These are phyloP conservation scores for Diphasiastrum complanatum DNA, from an alignment of 83 land plant species.

Conservation along the genomic window DNA sequence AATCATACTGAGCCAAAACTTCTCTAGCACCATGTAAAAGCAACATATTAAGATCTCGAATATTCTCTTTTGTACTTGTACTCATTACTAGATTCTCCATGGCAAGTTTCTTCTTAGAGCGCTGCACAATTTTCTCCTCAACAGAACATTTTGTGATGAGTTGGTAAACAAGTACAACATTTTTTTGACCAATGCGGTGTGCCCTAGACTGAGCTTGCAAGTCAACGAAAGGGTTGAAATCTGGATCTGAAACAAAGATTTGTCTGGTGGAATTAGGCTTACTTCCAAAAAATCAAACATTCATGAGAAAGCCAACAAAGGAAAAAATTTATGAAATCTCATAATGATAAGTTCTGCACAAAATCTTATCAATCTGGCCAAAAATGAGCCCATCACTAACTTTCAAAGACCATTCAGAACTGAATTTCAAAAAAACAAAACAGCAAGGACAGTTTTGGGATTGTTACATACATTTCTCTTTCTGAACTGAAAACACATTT, in stretches of 20 bases:
- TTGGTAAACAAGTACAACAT: constrained; percentile 34
- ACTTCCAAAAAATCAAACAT: neutral
- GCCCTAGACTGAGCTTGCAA: constrained; percentile 45
- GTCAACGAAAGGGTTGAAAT: constrained; percentile 46
- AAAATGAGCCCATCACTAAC: too few species aligned
- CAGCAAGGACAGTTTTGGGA: neutral
- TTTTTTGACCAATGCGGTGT: constrained; percentile 38
- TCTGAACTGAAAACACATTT: too few species aligned
- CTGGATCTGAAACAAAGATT: constrained; percentile 26
- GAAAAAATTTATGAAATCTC: neutral
- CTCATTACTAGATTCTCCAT: constrained; percentile 45
- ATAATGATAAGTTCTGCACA: neutral
- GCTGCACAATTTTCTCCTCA: constrained; percentile 36
- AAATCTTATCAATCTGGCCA: too few species aligned
- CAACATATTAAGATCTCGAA: constrained; percentile 24
- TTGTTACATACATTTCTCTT: neutral
- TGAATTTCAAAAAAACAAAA: neutral
- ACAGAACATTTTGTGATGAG: constrained; percentile 35
- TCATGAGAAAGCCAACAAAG: neutral
- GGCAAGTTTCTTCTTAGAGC: constrained; percentile 34
- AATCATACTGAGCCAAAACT: constrained; percentile 23
- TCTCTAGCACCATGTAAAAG: constrained; percentile 34
- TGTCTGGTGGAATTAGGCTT: neutral
- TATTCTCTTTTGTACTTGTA: constrained; percentile 11
- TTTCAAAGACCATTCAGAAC: too few species aligned